Percentiles rank a stretch among this genome's conserved stretches.
Evolutionary conservation across 2,329 filamentous ascomycete species (phyloP).

Genomic region (Penicillium sclerotigenum): DNA sequence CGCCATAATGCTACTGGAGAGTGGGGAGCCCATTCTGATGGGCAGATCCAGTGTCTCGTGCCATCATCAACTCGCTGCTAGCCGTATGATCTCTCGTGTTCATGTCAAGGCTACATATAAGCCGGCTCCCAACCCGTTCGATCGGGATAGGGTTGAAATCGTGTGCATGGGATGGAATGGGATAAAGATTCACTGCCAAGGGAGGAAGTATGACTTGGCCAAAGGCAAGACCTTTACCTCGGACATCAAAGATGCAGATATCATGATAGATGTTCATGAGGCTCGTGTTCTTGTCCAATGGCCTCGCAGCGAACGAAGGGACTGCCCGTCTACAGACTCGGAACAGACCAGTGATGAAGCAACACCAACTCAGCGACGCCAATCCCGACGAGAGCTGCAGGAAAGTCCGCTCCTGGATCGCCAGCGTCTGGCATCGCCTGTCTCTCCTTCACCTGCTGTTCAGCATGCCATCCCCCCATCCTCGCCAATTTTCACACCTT

Average conservation of each 20-base stretch:
- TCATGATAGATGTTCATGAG: slow-evolving; percentile 94
- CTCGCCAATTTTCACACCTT: slow-evolving; percentile 43
- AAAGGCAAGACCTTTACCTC: slow-evolving; percentile 90
- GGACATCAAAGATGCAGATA: slow-evolving; percentile 80
- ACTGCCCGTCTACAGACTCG: slow-evolving; percentile 54
- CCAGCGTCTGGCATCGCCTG: slow-evolving; percentile 67
- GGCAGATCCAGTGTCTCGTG: slow-evolving; percentile 92
- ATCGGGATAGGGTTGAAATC: slow-evolving; percentile 78
- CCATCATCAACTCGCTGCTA: slow-evolving; percentile 89
- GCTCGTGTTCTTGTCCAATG: slow-evolving; percentile 85
- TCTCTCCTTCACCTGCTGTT: slow-evolving; percentile 65
- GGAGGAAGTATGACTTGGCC: slow-evolving; percentile 75
- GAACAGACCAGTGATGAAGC: slow-evolving; percentile 69
- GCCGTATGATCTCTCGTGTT: slow-evolving; percentile 86
- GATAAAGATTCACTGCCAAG: slow-evolving; percentile 85
- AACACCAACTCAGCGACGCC: slow-evolving; percentile 37
- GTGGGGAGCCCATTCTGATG: slow-evolving; percentile 79
- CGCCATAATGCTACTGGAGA: slow-evolving; percentile 73
- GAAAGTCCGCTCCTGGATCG: slow-evolving; percentile 56
- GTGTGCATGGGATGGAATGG: slow-evolving; percentile 96
- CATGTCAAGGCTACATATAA: slow-evolving; percentile 88
- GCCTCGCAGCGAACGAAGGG: slow-evolving; percentile 62
- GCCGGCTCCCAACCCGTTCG: slow-evolving; percentile 62
- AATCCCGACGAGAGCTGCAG: slow-evolving; percentile 29
- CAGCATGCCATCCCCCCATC: slow-evolving; percentile 45